These are phyloP conservation scores for Trichocladium antarcticum DNA, from an alignment of 495 filamentous ascomycete genomes.

Conservation along the genomic window DNA sequence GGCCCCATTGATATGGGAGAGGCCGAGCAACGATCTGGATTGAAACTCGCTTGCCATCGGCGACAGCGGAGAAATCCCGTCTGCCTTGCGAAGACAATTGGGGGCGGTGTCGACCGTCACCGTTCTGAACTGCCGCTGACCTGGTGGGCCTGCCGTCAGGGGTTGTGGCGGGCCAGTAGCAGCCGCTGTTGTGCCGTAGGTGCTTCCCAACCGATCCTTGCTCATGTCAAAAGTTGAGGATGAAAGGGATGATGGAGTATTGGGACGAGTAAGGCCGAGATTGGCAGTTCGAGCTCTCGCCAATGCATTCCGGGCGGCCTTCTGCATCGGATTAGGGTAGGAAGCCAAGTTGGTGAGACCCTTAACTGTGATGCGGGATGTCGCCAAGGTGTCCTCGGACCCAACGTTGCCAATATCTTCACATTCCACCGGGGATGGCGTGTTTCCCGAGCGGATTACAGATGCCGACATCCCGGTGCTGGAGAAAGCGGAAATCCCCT, in stretches of 20 bases:
- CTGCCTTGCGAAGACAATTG: constrained; percentile 1
- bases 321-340: constrained; percentile 38
- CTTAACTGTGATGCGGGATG: constrained; percentile 27
- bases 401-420: constrained; percentile 17
- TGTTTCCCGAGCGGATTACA: constrained; percentile 17
- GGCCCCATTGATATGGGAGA: neutral
- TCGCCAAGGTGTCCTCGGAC: constrained; percentile 18
- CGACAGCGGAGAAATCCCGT: neutral
- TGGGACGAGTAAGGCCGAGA: constrained; percentile 3
- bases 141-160: constrained; percentile 39
- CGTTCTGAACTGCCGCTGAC: constrained; percentile 31
- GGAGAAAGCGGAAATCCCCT: neutral
- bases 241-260: constrained; percentile 5
- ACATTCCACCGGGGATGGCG: constrained; percentile 12
- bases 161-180: constrained; percentile 32
- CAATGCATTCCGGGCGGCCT: constrained; percentile 32
- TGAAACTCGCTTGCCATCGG: neutral
- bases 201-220: constrained; percentile 4
- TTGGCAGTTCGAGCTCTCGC: constrained; percentile 25
- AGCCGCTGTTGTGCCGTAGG: constrained; percentile 12
- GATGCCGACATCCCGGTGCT: constrained; percentile 15
- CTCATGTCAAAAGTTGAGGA: neutral
- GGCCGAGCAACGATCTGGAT: neutral
- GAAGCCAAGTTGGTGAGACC: constrained; percentile 35
- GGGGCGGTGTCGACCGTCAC: constrained; percentile 19